Percentiles rank a stretch among this genome's conserved stretches.
phyloP scores from a whole-genome alignment of 352 stramenopile species.

The Plasmopara viticola region DNA sequence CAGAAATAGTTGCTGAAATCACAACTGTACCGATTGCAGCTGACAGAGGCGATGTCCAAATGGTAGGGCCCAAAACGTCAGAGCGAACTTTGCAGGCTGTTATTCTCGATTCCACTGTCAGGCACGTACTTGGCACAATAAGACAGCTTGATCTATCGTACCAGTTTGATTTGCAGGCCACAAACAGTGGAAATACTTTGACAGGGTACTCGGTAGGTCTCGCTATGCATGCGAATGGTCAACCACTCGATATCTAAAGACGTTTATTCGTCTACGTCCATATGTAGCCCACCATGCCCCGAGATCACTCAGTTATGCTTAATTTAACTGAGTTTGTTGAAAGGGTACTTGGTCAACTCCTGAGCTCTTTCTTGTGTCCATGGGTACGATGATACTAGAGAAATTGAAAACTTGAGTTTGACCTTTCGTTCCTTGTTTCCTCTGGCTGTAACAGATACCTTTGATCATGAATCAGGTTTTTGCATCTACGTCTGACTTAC shows the following conservation, averaged over 20 bases:
- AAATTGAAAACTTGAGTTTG: conserved; percentile 3
- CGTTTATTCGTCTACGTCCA: conserved; percentile 2
- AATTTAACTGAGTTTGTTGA: conserved; percentile 76
- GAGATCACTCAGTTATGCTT: conserved; percentile 77
- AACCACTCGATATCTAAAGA: background rate
- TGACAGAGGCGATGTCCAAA: conserved; percentile 19
- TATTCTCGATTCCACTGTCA: conserved; percentile 50
- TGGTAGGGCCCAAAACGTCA: conserved; percentile 11
- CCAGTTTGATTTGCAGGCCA: conserved; percentile 45
- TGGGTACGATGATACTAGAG: conserved; percentile 38
- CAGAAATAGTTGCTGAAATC: conserved; percentile 7
- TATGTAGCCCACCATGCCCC: conserved; percentile 46
- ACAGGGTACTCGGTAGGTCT: conserved; percentile 54
- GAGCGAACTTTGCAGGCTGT: conserved; percentile 22
- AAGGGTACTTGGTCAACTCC: conserved; percentile 35
- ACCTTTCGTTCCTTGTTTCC: background rate
- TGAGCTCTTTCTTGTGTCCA: conserved; percentile 17
- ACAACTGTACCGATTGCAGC: background rate
- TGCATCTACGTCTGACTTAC: conserved; percentile 20
- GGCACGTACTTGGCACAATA: conserved; percentile 42
- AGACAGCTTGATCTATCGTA: conserved; percentile 62
- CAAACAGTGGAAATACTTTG: conserved; percentile 27
- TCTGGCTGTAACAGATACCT: conserved; percentile 21
- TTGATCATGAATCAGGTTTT: conserved; percentile 32
- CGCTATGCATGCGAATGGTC: background rate